Percentiles rank a stretch among this genome's conserved stretches.
phyloP scores from a whole-genome alignment of 768 basidiomycete species.

The Cubamyces sp. region DNA sequence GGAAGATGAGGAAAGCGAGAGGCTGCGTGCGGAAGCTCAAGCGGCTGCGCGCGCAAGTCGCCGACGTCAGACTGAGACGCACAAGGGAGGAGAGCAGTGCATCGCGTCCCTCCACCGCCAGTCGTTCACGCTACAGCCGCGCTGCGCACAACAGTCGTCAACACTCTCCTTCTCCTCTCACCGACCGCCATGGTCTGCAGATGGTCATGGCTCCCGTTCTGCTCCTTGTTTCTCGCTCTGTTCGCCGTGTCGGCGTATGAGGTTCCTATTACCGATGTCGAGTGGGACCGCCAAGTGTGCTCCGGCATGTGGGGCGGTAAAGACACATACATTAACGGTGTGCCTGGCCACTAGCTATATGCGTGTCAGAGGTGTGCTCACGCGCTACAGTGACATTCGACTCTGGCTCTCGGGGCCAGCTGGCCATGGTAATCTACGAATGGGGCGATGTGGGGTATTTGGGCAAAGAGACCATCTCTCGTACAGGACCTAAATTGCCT shows the following conservation, averaged over 20 bases:
- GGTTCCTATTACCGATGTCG: slow-evolving; percentile 71
- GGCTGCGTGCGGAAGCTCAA: slow-evolving; percentile 2
- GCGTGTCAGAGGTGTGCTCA: slow-evolving; percentile 26
- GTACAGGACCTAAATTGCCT: slow-evolving; percentile 60
- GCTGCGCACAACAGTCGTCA: slow-evolving; percentile 29
- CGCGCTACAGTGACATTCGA: slow-evolving; percentile 72
- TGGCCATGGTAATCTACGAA: slow-evolving; percentile 95
- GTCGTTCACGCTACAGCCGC: slow-evolving; percentile 14
- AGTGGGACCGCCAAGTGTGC: slow-evolving; percentile 88
- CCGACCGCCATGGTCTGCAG: slow-evolving; percentile 30
- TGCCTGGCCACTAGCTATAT: slow-evolving; percentile 26
- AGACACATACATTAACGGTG: slow-evolving; percentile 85
- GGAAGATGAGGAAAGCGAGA: slow-evolving; percentile 1
- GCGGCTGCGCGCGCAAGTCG: slow-evolving; percentile 20
- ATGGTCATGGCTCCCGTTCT: slow-evolving; percentile 30
- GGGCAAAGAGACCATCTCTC: slow-evolving; percentile 66
- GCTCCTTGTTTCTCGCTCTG: slow-evolving; percentile 39
- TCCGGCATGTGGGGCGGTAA: slow-evolving; percentile 91
- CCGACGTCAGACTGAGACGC: slow-evolving; percentile 23
- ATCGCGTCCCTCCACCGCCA: slow-evolving; percentile 6
- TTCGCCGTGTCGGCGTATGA: slow-evolving; percentile 55
- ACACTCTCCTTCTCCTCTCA: slow-evolving; percentile 25
- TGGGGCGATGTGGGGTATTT: slow-evolving; percentile 88
- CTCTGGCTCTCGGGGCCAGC: slow-evolving; percentile 74
- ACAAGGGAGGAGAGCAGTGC: slow-evolving; percentile 7